Base-by-base conservation (phyloP, 345 rosid genomes). In the Xanthoceras sorbifolium region DNA sequence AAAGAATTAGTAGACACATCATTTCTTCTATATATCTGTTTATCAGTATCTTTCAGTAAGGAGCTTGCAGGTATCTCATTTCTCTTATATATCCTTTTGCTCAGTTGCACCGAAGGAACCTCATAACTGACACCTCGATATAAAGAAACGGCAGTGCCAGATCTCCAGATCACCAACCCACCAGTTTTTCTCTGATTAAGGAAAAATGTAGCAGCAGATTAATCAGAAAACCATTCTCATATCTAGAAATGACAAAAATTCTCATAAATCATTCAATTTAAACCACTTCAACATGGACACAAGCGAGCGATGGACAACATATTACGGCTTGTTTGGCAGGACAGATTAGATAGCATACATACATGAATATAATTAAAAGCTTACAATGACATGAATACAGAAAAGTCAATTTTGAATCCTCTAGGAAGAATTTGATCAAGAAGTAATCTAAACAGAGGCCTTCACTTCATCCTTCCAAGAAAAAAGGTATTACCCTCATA, bases 91-190 rank as follows among this genome's bases (percentile, higher is more conserved):
- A 86, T 78, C 69, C 77, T 81, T 79, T 84, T 92, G 79, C 83
- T 87, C 67, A 69, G 67, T 60, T 83, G 79, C 66, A 80, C 83
- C 0, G 89, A 82, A 38, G 89, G 89, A 85, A 81, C 85, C 82
- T 84, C 86, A 69, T 90, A 87, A 79, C 87, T 87, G 77, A 86
- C 88, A 40, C 92, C 92, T 82, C 93, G 86, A 81, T 95, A 95
- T 64, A 95, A 80, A 48, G 96, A 84, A 34, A 93, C 81, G 32
- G 99, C 81, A 71, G 95, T 86, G 64, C 97, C 99, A 20, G 94
- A 93, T 83, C 99, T 90, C 99, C 99, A 95, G 72, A 95, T 86
- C 78, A 95, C 99, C 86, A 95, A 84, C 40, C 99, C 99, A 67
- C 99, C 98, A 46, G 98, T 95, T 88, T 89, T 95, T 86, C 88